phyloP scores from a whole-genome alignment of 345 rosid genomes.

The Geranium brycei region DNA sequence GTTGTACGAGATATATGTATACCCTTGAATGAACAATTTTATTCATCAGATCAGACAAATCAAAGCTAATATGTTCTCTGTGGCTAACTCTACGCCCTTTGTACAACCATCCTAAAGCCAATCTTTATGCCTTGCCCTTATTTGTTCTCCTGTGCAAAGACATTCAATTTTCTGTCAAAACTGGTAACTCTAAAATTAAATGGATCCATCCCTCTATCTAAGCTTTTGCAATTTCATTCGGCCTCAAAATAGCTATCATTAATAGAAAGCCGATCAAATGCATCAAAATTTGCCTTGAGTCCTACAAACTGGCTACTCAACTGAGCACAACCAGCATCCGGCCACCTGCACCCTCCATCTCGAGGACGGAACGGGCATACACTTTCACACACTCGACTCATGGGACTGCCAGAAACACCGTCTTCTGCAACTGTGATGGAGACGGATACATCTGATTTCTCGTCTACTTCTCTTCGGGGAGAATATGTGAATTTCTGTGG shows the following conservation, averaged over 20 bases:
- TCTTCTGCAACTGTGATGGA: slow-evolving; percentile 45
- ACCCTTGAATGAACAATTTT: background rate
- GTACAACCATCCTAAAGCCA: slow-evolving; percentile 13
- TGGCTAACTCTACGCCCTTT: slow-evolving; percentile 16
- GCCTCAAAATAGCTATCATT: slow-evolving; percentile 60
- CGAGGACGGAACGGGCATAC: slow-evolving; percentile 55
- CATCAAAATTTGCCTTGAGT: slow-evolving; percentile 73
- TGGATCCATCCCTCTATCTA: background rate
- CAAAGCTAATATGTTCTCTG: background rate
- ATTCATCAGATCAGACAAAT: background rate
- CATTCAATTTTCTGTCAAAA: background rate
- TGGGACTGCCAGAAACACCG: slow-evolving; percentile 22
- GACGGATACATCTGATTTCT: slow-evolving; percentile 51
- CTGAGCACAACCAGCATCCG: slow-evolving; percentile 83
- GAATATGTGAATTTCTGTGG: slow-evolving; percentile 22
- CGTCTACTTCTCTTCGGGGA: slow-evolving; percentile 18
- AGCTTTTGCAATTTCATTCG: slow-evolving; percentile 18
- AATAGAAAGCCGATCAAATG: slow-evolving; percentile 71
- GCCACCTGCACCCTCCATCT: slow-evolving; percentile 82
- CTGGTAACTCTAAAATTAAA: background rate
- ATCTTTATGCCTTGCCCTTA: slow-evolving; percentile 7
- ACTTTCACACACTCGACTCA: slow-evolving; percentile 39
- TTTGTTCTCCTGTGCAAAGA: background rate
- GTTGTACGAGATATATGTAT: background rate
- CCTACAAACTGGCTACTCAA: slow-evolving; percentile 69